Conservation (phyloP, 78 protist species). For the Dictyostelium firmibasis region DNA sequence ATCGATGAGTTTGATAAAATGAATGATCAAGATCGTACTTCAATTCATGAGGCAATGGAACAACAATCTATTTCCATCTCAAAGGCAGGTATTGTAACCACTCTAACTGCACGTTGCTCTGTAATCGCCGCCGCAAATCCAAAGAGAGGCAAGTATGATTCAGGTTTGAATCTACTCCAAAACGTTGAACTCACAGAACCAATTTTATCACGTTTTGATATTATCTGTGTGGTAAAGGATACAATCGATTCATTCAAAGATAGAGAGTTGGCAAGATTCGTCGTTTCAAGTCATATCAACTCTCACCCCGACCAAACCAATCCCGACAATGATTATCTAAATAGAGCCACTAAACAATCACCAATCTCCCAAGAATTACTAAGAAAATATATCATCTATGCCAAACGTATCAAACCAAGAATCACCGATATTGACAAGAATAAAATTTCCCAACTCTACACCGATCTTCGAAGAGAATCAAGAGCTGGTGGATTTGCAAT, state of each 20-base stretch:
- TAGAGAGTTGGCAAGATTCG: slow-evolving; percentile 93
- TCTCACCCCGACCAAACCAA: slow-evolving; percentile 88
- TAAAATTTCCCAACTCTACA: slow-evolving; percentile 89
- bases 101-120: slow-evolving; percentile 97
- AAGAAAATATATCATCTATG: slow-evolving; percentile 93
- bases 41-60: slow-evolving; percentile 99
- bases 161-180: slow-evolving; percentile 84
- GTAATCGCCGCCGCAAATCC: slow-evolving; percentile 99
- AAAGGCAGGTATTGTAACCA: slow-evolving; percentile 99
- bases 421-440: slow-evolving; percentile 75
- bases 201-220: slow-evolving; percentile 98
- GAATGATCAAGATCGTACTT: slow-evolving; percentile 97
- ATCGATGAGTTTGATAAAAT: slow-evolving; percentile 99
- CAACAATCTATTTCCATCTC: slow-evolving; percentile 99
- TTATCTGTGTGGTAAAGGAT: slow-evolving; percentile 95
- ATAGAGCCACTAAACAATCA: slow-evolving; percentile 37
- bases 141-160: slow-evolving; percentile 92
- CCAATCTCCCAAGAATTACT: slow-evolving; percentile 92
- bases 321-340: neutral
- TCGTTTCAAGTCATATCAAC: slow-evolving; percentile 87
- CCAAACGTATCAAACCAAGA: slow-evolving; percentile 71
- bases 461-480: slow-evolving; percentile 95
- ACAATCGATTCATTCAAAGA: slow-evolving; percentile 90
- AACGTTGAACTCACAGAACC: slow-evolving; percentile 99
- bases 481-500: slow-evolving; percentile 91